Percentiles rank a stretch among this genome's conserved stretches.
Evolutionary conservation across 1,139 yeast species (phyloP).

Genomic region (Debaryomyces robertsiae): DNA sequence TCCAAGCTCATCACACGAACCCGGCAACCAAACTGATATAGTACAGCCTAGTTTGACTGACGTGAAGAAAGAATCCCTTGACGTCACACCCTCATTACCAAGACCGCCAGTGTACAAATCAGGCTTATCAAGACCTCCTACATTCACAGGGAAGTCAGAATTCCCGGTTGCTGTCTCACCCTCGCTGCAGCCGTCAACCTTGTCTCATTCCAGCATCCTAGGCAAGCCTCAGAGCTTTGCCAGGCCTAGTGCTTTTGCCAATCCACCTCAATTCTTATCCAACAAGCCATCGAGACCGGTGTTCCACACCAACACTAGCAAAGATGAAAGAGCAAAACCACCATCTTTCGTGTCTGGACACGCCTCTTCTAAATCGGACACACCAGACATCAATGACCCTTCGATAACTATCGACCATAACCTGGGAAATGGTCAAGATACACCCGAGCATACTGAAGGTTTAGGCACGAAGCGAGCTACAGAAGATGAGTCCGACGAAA

Average conservation of each 20-base stretch:
- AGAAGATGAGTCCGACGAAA: constrained; percentile 5
- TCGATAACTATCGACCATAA: not conserved
- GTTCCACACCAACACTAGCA: constrained; percentile 5
- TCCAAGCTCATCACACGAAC: not conserved
- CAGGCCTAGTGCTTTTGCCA: constrained; percentile 26
- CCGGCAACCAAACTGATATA: not conserved
- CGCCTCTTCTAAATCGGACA: too few species aligned
- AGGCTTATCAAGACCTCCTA: constrained; percentile 14
- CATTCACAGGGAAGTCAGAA: constrained; percentile 10
- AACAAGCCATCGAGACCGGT: constrained; percentile 26
- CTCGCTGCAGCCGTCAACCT: too few species aligned
- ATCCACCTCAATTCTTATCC: constrained; percentile 38
- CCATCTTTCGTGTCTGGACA: constrained; percentile 6
- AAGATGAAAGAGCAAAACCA: not conserved
- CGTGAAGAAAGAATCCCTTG: constrained; percentile 7
- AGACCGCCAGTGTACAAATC: constrained; percentile 15
- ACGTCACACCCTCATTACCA: constrained; percentile 11
- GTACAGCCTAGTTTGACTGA: not conserved
- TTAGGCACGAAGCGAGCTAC: constrained; percentile 4
- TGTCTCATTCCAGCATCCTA: constrained; percentile 8
- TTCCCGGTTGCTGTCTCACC: not conserved
- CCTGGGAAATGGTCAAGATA: too few species aligned
- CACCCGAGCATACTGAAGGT: not conserved
- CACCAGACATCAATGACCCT: not conserved
- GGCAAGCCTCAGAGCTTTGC: constrained; percentile 27